Conservation (phyloP, 2,329 filamentous ascomycete genomes). For the Penicillium frequentans region DNA sequence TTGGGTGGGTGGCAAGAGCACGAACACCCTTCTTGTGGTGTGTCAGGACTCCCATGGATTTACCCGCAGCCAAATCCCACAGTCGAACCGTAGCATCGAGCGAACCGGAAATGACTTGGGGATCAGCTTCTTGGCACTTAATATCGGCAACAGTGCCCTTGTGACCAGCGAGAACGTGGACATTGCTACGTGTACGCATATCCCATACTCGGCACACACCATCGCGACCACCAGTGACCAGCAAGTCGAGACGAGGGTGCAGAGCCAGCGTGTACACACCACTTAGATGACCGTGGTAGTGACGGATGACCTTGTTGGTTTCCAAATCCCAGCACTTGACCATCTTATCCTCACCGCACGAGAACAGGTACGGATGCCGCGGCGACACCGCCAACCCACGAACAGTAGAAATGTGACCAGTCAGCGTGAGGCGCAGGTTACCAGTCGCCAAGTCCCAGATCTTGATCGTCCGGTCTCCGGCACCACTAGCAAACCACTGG, state of each 20-base stretch:
- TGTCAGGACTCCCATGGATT: constrained; percentile 92
- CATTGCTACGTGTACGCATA: constrained; percentile 93
- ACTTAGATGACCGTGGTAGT: constrained; percentile 95
- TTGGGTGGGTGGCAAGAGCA: constrained; percentile 78
- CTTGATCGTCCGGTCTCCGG: constrained; percentile 95
- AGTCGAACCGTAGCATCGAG: constrained; percentile 87
- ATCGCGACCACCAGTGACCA: constrained; percentile 92
- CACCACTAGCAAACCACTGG: constrained; percentile 95
- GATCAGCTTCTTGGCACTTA: constrained; percentile 92
- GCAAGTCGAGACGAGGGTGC: constrained; percentile 92
- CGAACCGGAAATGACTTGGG: constrained; percentile 90
- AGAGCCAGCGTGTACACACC: constrained; percentile 91
- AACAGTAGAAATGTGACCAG: constrained; percentile 91
- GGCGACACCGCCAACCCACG: constrained; percentile 89
- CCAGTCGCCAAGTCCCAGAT: constrained; percentile 96
- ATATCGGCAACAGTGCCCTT: constrained; percentile 86
- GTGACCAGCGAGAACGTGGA: constrained; percentile 90
- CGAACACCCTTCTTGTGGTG: constrained; percentile 98
- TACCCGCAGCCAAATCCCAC: constrained; percentile 95
- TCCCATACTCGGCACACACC: constrained; percentile 97
- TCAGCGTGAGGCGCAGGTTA: constrained; percentile 78
- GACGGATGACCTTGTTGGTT: constrained; percentile 98
- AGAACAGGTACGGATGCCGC: constrained; percentile 94
- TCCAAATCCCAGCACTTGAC: constrained; percentile 99
- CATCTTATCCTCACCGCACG: constrained; percentile 98